These are phyloP conservation scores for Cercospora berteroae DNA, from an alignment of 2,329 filamentous ascomycete species.

Conservation along the genomic window DNA sequence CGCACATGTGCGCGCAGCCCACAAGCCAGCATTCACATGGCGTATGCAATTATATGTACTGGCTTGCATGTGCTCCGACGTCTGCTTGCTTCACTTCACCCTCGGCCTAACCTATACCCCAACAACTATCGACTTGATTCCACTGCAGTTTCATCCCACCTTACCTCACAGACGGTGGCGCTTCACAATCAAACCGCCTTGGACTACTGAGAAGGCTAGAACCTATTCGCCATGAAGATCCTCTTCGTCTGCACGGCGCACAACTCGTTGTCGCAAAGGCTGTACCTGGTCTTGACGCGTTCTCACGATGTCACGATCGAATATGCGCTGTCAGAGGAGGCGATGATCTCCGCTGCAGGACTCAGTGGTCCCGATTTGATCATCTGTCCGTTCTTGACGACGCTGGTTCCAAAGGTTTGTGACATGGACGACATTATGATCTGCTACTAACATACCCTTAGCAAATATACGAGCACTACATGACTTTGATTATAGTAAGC, in stretches of 20 bases:
- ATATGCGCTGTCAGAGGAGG: conserved; percentile 37
- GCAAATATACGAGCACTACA: conserved; percentile 39
- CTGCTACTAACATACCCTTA: neutral
- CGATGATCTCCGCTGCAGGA: conserved; percentile 43
- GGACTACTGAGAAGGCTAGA: neutral
- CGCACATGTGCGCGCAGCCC: neutral
- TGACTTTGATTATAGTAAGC: conserved; percentile 41
- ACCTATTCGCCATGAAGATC: conserved; percentile 37
- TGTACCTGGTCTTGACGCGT: conserved; percentile 40
- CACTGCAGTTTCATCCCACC: neutral
- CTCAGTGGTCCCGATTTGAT: conserved; percentile 43
- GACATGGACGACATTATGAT: neutral
- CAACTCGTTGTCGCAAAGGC: conserved; percentile 46
- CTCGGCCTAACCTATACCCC: neutral
- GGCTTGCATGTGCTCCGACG: neutral
- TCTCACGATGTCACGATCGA: conserved; percentile 44
- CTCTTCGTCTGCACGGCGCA: conserved; percentile 49
- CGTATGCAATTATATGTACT: neutral
- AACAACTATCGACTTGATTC: neutral
- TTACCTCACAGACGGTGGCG: neutral
- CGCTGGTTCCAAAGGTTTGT: conserved; percentile 37
- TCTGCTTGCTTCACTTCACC: neutral
- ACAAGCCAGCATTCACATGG: neutral
- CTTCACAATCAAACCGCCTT: neutral
- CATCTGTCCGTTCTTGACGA: conserved; percentile 46